phyloP scores from a whole-genome alignment of 805 yeast genomes.

The Candida nitratophila region DNA sequence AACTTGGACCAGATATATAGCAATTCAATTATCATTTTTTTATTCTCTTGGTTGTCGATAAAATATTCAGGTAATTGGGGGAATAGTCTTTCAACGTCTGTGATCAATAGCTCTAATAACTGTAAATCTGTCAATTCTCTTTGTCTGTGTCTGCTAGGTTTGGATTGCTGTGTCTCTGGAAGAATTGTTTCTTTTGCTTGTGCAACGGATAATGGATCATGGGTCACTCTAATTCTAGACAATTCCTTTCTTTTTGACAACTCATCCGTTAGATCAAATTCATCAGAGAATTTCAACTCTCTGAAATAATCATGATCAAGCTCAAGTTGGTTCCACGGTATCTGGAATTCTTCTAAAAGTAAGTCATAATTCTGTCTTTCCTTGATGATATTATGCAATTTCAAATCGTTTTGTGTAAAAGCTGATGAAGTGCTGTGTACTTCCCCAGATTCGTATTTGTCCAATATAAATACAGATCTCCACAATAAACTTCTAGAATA shows the following conservation, averaged over 20 bases:
- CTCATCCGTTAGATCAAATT: slow-evolving; percentile 19
- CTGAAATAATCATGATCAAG: slow-evolving; percentile 16
- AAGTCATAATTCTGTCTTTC: slow-evolving; percentile 12
- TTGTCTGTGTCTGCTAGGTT: neutral
- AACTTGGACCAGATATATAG: slow-evolving; percentile 45
- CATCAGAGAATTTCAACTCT: slow-evolving; percentile 6
- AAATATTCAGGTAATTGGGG: slow-evolving; percentile 31
- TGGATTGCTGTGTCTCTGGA: neutral
- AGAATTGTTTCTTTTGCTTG: neutral
- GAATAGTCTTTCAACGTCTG: slow-evolving; percentile 46
- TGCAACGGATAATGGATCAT: slow-evolving; percentile 13
- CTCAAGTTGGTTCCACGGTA: slow-evolving; percentile 29
- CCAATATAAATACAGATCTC: slow-evolving; percentile 7
- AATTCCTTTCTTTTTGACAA: slow-evolving; percentile 8
- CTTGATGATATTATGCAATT: slow-evolving; percentile 11
- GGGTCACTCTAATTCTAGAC: slow-evolving; percentile 11
- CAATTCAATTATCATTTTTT: slow-evolving; percentile 30
- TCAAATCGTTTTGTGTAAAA: neutral
- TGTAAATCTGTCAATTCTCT: slow-evolving; percentile 28
- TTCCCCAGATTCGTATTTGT: neutral
- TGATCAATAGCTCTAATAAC: slow-evolving; percentile 34
- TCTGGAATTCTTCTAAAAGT: slow-evolving; percentile 16
- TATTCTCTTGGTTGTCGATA: slow-evolving; percentile 19
- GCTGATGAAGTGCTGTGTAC: neutral
- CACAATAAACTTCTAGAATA: slow-evolving; percentile 19